Percentiles rank a stretch among this genome's conserved stretches.
phyloP scores from a whole-genome alignment of 768 basidiomycete species.

The Rhodotorula toruloides region DNA sequence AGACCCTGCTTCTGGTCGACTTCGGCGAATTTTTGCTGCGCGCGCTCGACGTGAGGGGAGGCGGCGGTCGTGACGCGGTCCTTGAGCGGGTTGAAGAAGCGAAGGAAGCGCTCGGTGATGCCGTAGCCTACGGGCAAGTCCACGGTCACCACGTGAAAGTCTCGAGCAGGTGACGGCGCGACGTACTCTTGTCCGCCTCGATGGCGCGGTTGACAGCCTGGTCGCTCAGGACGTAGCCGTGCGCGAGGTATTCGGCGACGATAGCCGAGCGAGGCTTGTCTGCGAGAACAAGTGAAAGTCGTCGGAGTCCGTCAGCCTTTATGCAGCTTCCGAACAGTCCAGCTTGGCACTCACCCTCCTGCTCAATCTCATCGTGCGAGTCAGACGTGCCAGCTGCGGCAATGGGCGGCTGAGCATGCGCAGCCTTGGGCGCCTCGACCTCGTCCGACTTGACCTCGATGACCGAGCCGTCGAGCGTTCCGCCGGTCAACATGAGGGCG shows the following conservation, averaged over 20 bases:
- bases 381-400: conserved; percentile 24
- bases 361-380: conserved; percentile 38
- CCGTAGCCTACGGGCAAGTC: conserved; percentile 64
- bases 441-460: conserved; percentile 67
- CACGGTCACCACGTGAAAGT: background rate
- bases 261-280: conserved; percentile 75
- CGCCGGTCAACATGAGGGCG: conserved; percentile 63
- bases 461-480: conserved; percentile 65
- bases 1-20: conserved; percentile 79
- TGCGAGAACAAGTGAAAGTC: conserved; percentile 42
- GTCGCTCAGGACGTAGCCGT: conserved; percentile 78
- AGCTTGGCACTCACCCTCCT: conserved; percentile 30
- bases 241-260: conserved; percentile 87
- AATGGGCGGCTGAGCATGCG: conserved; percentile 56
- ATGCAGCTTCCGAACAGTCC: too few relatives aligned
- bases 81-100: conserved; percentile 67
- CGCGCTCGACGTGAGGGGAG: conserved; percentile 52
- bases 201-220: conserved; percentile 59
- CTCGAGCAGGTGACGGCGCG: background rate
- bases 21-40: conserved; percentile 63
- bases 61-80: conserved; percentile 61
- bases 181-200: conserved; percentile 49
- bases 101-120: conserved; percentile 77
- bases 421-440: conserved; percentile 42
- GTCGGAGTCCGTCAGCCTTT: background rate